Evolutionary conservation across 1,284 basidiomycete species (phyloP).

Genomic region (Pascua sp.): DNA sequence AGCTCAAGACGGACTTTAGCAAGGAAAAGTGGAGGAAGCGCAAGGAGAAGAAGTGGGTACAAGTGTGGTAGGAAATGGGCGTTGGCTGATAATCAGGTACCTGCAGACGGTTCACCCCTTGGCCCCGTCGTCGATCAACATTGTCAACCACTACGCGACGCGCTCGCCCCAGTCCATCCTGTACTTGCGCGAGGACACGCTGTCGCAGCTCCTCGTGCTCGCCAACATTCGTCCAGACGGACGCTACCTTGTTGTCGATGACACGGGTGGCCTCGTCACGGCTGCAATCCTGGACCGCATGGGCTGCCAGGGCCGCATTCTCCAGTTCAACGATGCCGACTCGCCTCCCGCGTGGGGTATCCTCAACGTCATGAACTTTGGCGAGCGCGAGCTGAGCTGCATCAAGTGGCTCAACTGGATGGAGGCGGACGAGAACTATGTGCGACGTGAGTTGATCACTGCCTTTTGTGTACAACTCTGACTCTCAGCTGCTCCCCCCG

Average conservation of each 20-base stretch:
- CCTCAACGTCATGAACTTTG: slow-evolving; percentile 80
- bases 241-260: slow-evolving; percentile 84
- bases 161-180: slow-evolving; percentile 79
- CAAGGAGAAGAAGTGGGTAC: slow-evolving; percentile 81
- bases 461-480: neutral
- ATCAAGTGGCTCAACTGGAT: slow-evolving; percentile 84
- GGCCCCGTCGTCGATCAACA: slow-evolving; percentile 80
- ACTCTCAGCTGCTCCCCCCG: slow-evolving; percentile 31
- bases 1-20: slow-evolving; percentile 90
- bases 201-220: slow-evolving; percentile 81
- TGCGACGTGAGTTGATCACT: slow-evolving; percentile 32
- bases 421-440: slow-evolving; percentile 69
- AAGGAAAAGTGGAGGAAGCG: slow-evolving; percentile 95
- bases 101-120: slow-evolving; percentile 83
- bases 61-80: slow-evolving; percentile 23
- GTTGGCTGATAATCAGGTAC: slow-evolving; percentile 58
- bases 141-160: slow-evolving; percentile 68
- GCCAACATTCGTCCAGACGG: slow-evolving; percentile 83
- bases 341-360: slow-evolving; percentile 90
- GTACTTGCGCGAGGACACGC: slow-evolving; percentile 78
- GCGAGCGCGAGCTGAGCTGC: slow-evolving; percentile 58
- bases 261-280: slow-evolving; percentile 85
- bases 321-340: slow-evolving; percentile 85
- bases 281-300: slow-evolving; percentile 79
- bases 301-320: slow-evolving; percentile 75